A percentile compares a stretch with the other conserved stretches of the same genome.
Evolutionary conservation across 1,284 basidiomycete species (phyloP).

Genomic region (Clitocybe nebularis): DNA sequence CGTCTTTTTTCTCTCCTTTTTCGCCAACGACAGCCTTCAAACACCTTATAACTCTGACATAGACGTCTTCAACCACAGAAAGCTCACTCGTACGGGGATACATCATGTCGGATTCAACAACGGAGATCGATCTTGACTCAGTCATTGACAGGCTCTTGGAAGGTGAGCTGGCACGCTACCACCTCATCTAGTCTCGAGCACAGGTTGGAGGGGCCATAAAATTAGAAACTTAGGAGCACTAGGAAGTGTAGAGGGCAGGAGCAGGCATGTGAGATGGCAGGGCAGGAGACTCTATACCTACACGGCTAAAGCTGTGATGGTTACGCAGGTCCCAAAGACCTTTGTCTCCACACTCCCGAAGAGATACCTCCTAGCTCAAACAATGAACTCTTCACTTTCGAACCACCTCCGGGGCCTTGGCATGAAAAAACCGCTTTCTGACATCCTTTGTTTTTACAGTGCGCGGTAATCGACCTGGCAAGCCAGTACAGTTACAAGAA

Average conservation of each 20-base stretch:
- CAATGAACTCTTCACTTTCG: no score
- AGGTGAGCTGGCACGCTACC: conserved; percentile 64
- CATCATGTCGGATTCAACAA: conserved; percentile 51
- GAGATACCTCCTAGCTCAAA: no score
- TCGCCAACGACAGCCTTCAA: conserved; percentile 4
- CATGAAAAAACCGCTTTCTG: conserved; percentile 13
- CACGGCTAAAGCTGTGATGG: no score
- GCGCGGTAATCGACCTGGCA: conserved; percentile 90
- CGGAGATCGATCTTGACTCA: conserved; percentile 96
- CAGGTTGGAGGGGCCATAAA: neutral
- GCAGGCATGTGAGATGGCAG: no score
- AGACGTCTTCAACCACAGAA: conserved; percentile 7
- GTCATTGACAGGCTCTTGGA: conserved; percentile 96
- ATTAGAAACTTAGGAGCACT: neutral
- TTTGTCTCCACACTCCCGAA: no score
- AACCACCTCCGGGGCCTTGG: no score
- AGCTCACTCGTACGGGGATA: conserved; percentile 12
- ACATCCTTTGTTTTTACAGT: conserved; percentile 46
- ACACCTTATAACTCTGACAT: neutral
- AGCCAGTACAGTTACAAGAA: conserved; percentile 91
- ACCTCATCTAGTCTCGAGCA: conserved; percentile 3
- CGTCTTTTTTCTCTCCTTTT: conserved; percentile 10
- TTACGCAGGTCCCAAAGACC: no score
- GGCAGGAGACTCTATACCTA: no score
- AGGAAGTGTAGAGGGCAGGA: neutral